Conservation (phyloP, 2,329 filamentous ascomycete genomes). For the Xylariaceae sp. region DNA sequence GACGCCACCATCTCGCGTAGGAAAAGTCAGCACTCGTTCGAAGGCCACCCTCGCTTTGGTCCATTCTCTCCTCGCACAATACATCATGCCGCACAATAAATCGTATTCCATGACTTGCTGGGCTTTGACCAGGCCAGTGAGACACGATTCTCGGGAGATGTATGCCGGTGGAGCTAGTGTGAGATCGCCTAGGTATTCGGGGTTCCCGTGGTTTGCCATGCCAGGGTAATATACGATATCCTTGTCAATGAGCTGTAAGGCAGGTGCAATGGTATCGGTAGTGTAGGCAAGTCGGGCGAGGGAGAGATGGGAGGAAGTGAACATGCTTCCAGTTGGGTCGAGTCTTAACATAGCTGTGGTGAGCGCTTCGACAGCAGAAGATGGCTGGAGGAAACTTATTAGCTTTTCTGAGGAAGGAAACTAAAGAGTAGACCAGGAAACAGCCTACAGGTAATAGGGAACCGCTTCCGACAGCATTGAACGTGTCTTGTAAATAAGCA, state of each 20-base stretch:
- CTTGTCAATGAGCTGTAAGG: conserved; percentile 58
- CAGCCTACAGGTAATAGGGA: conserved; percentile 29
- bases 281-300: conserved; percentile 57
- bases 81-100: conserved; percentile 59
- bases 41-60: conserved; percentile 57
- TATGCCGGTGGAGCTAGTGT: conserved; percentile 47
- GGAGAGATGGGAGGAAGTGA: conserved; percentile 59
- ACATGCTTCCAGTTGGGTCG: conserved; percentile 61
- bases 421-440: conserved; percentile 17
- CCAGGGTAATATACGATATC: conserved; percentile 63
- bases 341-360: conserved; percentile 57
- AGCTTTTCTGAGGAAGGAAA: background rate
- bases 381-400: conserved; percentile 32
- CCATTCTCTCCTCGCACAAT: conserved; percentile 60
- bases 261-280: conserved; percentile 48
- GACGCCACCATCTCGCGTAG: conserved; percentile 55
- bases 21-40: conserved; percentile 62
- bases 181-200: conserved; percentile 41
- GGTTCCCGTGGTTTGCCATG: conserved; percentile 32
- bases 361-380: conserved; percentile 41
- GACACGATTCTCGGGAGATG: conserved; percentile 54
- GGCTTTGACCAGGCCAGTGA: conserved; percentile 51
- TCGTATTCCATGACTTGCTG: conserved; percentile 63
- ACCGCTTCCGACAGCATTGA: conserved; percentile 36
- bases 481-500: conserved; percentile 36